Conservation (phyloP, 2,329 filamentous ascomycete genomes). For the Fusarium proliferatum region DNA sequence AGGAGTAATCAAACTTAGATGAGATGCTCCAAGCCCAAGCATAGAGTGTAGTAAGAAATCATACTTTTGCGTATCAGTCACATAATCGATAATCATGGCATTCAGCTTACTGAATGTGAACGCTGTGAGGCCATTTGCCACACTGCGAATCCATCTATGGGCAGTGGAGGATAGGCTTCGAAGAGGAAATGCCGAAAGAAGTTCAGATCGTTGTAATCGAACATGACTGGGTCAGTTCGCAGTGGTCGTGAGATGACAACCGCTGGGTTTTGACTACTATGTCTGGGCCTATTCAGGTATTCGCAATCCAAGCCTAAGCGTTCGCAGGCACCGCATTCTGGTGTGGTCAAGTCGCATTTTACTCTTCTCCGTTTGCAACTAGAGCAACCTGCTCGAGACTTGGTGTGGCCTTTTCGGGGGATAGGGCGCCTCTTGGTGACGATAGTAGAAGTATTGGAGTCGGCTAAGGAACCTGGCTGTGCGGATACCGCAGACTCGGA, state of each 20-base stretch:
- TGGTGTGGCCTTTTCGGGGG: constrained; percentile 51
- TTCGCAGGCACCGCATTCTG: constrained; percentile 51
- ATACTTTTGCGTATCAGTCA: constrained; percentile 42
- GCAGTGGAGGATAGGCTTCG: constrained; percentile 55
- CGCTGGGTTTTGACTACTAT: background rate
- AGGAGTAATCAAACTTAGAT: constrained; percentile 47
- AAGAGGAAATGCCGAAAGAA: constrained; percentile 66
- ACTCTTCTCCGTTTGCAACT: constrained; percentile 55
- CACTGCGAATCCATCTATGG: constrained; percentile 50
- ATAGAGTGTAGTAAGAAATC: constrained; percentile 57
- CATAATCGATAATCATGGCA: background rate
- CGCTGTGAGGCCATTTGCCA: constrained; percentile 53
- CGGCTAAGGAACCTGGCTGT: background rate
- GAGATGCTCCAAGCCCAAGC: constrained; percentile 54
- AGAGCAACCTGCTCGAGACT: constrained; percentile 49
- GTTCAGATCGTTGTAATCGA: constrained; percentile 58
- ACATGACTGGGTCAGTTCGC: constrained; percentile 43
- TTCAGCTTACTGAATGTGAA: constrained; percentile 49
- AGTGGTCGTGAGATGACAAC: constrained; percentile 25
- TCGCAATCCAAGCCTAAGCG: constrained; percentile 52
- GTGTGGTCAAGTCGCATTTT: constrained; percentile 55
- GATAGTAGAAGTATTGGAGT: background rate
- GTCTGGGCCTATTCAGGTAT: constrained; percentile 41
- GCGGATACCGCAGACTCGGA: background rate
- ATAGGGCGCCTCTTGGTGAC: constrained; percentile 45